Base-by-base conservation (phyloP, 2,329 filamentous ascomycete genomes). In the Gnomoniopsis smithogilvyi region DNA sequence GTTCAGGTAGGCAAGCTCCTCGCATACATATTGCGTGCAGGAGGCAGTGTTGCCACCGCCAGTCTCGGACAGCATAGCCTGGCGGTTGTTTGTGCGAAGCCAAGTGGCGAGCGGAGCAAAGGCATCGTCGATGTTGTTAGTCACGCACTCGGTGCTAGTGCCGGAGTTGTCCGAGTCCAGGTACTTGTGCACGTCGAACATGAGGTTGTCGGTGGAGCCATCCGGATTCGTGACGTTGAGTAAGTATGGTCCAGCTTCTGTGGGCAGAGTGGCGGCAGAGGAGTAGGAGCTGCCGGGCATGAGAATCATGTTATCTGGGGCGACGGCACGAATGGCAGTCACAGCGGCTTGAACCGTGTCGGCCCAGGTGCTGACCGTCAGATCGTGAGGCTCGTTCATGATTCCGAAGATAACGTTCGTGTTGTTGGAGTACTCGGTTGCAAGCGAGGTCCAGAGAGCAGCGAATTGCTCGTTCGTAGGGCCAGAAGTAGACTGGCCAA, bases 351-450 rank as follows among this genome's bases (percentile, higher is more conserved):
- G 87, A 56, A 84, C 81, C 0, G 81, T 84, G 3, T 76, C 70
- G 1, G 82, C 84, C 86, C 87, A 89, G 1, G 73, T 72, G 24
- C 69, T 70, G 66, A 86, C 78, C 6, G 61, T 61, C 53, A 81
- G 69, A 51, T 84, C 80, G 67, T 87, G 83, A 2, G 86, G 86
- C 72, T 85, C 86, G 70, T 89, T 89, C 85, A 89, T 88, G 48
- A 89, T 67, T 3, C 84, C 85, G 64, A 89, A 86, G 6, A 80
- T 76, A 43, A 89, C 72, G 58, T 81, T 83, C 33, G 76, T 69
- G 47, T 83, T 72, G 6, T 65, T 65, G 19, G 75, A 76, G 70
- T 88, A 89, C 65, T 83, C 81, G 0, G 71, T 73, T 1, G 86
- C 85, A 8, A 85, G 68, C 53, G 82, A 76, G 2, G 66, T 69